A percentile compares a stretch with the other conserved stretches of the same genome.
These are phyloP conservation scores for Heracleum sosnowskyi DNA, from an alignment of 129 eudicot genomes.

Conservation along the genomic window DNA sequence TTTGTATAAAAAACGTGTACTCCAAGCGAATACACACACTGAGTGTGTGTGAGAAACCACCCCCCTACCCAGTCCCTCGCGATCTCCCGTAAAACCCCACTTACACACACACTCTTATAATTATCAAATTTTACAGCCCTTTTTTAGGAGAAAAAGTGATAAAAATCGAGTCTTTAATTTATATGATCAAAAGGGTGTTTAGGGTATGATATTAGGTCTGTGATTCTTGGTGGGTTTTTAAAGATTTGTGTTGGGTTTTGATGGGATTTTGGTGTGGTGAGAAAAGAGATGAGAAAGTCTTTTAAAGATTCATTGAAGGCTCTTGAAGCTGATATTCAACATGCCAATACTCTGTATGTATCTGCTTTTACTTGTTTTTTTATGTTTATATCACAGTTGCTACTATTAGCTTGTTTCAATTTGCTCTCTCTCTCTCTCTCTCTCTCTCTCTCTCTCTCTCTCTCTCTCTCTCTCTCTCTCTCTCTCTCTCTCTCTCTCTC, in stretches of 20 bases:
- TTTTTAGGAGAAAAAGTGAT: not conserved
- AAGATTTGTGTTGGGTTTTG: slow-evolving; percentile 20
- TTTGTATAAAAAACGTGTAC: slow-evolving; percentile 1
- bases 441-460: too few relatives aligned
- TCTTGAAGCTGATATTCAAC: slow-evolving; percentile 89
- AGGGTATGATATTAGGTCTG: not conserved
- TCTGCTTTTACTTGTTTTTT: not conserved
- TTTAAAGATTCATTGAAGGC: slow-evolving; percentile 84
- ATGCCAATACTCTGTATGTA: slow-evolving; percentile 84
- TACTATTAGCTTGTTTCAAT: too few relatives aligned
- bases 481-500: too few relatives aligned
- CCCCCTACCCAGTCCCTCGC: not conserved
- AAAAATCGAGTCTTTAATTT: not conserved
- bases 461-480: too few relatives aligned
- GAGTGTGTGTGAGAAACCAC: slow-evolving; percentile 1
- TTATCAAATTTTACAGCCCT: not conserved
- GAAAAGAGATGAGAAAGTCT: slow-evolving; percentile 57
- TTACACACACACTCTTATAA: not conserved
- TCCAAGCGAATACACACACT: slow-evolving; percentile 1
- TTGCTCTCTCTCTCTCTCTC: not conserved
- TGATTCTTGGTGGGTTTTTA: not conserved
- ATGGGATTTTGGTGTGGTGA: slow-evolving; percentile 38
- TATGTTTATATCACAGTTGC: not conserved
- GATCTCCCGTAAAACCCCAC: slow-evolving; percentile 8
- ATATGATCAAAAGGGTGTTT: not conserved